Evolutionary conservation across 768 basidiomycete genomes (phyloP), one percentile per base, ranked within the genome.

Genomic region (Naganishia randhawae): DNA sequence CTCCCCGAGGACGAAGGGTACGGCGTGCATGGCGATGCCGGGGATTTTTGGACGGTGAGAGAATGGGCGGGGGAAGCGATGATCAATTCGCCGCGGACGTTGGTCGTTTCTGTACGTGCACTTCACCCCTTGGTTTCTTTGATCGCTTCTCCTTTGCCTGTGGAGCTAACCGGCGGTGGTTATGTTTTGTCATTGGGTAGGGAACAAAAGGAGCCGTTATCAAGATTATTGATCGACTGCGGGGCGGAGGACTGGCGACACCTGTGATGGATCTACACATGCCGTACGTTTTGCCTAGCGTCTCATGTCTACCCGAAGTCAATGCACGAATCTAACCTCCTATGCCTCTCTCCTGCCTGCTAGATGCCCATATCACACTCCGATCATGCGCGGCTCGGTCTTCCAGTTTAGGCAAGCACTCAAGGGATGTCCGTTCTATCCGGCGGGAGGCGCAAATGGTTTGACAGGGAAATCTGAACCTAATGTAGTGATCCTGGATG

Each of bases 201-300:
- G 77, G 77, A 4, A 78, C 76, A 16, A 71, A 76, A 27, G 63
- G 69, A 25, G 77, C 74, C 0, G 74, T 75, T 1, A 67, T 71
- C 31, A 69, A 73, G 32, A 68, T 76, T 17, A 74, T 78, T 37
- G 76, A 76, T 32, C 27, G 74, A 57, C 64, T 77, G 37, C 71
- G 76, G 37, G 67, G 69, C 2, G 66, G 75, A 0, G 72, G 73
- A 39, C 67, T 78, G 17, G 77, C 77, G 2, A 78, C 74, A 69
- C 76, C 76, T 16, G 77, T 78, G 2, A 77, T 78, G 73, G 77
- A 78, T 52, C 73, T 78, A 13, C 66, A 53, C 29, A 76, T 77
- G 74, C 76, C 76, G 77, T 78, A 70, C 61, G 77, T 76, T 19
- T 22, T 33, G 2, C 25, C 16, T 33, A 13, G 11, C 25, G 19